These are phyloP conservation scores for Coleophoma eucalyptorum DNA, from an alignment of 2,329 filamentous ascomycete species.

Conservation along the genomic window DNA sequence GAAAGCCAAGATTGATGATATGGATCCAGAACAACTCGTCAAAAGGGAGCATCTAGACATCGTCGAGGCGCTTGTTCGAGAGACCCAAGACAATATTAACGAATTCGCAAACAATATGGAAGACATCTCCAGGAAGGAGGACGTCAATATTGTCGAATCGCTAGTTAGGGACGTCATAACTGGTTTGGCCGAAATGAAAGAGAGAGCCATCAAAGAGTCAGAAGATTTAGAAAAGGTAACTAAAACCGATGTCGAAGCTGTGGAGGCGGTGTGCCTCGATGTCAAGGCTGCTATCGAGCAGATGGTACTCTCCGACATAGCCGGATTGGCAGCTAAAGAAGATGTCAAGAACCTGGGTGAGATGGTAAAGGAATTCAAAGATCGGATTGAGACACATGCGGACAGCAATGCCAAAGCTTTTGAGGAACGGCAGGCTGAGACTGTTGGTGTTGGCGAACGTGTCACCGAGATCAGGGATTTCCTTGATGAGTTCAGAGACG, in stretches of 20 bases:
- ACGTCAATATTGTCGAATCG: constrained; percentile 72
- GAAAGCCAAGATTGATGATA: constrained; percentile 82
- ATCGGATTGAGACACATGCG: constrained; percentile 62
- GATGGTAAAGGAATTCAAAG: constrained; percentile 70
- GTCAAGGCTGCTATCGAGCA: constrained; percentile 77
- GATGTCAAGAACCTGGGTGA: constrained; percentile 68
- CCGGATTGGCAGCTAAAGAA: constrained; percentile 69
- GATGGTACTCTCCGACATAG: constrained; percentile 67
- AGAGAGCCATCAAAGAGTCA: constrained; percentile 36
- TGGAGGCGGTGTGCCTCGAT: constrained; percentile 79
- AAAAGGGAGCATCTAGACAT: constrained; percentile 59
- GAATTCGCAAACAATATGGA: constrained; percentile 65
- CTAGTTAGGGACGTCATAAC: constrained; percentile 75
- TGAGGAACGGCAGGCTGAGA: constrained; percentile 81
- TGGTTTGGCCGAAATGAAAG: constrained; percentile 70
- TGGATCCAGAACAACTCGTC: constrained; percentile 69
- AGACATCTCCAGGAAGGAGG: constrained; percentile 70
- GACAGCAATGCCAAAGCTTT: constrained; percentile 74
- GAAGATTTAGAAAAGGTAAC: constrained; percentile 57
- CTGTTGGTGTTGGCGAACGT: constrained; percentile 71
- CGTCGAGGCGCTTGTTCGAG: constrained; percentile 55
- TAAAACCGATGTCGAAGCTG: constrained; percentile 77
- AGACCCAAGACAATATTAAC: constrained; percentile 71
- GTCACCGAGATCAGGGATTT: constrained; percentile 76
- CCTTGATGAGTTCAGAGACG: constrained; percentile 73